Evolutionary conservation across 163 green algal species (phyloP).

Genomic region (Scenedesmus sp.): DNA sequence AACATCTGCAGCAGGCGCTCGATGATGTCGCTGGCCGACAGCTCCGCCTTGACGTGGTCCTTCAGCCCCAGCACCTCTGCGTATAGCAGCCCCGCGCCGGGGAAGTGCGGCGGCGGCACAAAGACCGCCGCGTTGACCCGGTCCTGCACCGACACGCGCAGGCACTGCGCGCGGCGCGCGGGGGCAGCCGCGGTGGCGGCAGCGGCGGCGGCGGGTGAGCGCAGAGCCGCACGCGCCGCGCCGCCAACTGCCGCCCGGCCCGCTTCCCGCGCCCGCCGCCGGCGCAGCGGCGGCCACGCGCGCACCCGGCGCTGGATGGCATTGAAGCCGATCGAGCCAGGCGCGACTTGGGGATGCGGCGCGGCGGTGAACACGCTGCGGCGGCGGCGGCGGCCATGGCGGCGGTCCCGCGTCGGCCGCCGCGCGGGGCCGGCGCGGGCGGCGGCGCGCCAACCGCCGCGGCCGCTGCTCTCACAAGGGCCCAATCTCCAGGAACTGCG

Average conservation of each 20-base stretch:
- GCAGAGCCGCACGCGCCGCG: neutral
- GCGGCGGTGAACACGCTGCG: conserved; percentile 75
- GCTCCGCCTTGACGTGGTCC: conserved; percentile 60
- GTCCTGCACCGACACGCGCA: conserved; percentile 78
- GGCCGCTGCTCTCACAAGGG: conserved; percentile 57
- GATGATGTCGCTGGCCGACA: conserved; percentile 72
- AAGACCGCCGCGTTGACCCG: conserved; percentile 61
- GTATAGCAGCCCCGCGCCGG: conserved; percentile 73
- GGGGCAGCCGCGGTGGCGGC: neutral
- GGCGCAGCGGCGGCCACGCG: conserved; percentile 11
- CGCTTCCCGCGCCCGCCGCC: too few species aligned
- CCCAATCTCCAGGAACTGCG: conserved; percentile 51
- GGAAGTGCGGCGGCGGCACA: conserved; percentile 48
- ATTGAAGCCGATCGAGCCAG: conserved; percentile 86
- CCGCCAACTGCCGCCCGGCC: too few species aligned
- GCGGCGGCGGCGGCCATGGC: neutral
- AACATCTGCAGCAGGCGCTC: conserved; percentile 72
- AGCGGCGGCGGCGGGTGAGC: neutral
- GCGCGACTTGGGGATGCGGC: conserved; percentile 61
- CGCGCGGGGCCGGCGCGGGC: neutral
- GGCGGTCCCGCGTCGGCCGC: neutral
- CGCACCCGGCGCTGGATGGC: conserved; percentile 82
- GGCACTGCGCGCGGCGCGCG: conserved; percentile 54
- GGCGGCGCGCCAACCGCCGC: neutral
- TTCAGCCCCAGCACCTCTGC: conserved; percentile 70